Evolutionary conservation across 2,329 filamentous ascomycete genomes (phyloP).

Genomic region (Botryotinia narcissicola): DNA sequence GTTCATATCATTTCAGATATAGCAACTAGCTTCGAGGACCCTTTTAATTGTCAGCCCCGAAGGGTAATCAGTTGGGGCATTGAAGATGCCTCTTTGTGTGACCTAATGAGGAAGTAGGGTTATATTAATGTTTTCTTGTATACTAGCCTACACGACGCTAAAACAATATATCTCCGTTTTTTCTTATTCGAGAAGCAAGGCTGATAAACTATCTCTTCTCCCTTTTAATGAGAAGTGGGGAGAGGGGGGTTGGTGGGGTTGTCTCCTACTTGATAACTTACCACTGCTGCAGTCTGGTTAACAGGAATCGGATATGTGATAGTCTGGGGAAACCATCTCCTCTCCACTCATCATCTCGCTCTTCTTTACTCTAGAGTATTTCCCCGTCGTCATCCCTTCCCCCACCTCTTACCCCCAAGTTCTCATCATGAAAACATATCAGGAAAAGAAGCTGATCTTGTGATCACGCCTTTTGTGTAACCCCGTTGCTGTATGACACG

Average conservation of each 20-base stretch:
- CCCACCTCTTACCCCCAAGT: neutral
- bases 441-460: neutral
- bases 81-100: neutral
- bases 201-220: neutral
- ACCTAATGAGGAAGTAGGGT: neutral
- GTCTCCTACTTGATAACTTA: neutral
- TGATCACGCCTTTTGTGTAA: neutral
- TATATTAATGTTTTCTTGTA: neutral
- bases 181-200: neutral
- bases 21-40: neutral
- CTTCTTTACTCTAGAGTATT: neutral
- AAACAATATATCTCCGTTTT: constrained; percentile 7
- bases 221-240: neutral
- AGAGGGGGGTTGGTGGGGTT: neutral
- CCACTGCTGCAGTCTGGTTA: neutral
- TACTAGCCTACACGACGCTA: neutral
- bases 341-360: neutral
- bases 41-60: neutral
- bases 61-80: neutral
- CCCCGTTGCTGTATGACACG: neutral
- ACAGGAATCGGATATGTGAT: neutral
- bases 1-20: no score
- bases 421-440: neutral
- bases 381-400: neutral
- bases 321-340: neutral